Evolutionary conservation across 108 stramenopile species (phyloP).

Genomic region (Schizochytrium sp.): DNA sequence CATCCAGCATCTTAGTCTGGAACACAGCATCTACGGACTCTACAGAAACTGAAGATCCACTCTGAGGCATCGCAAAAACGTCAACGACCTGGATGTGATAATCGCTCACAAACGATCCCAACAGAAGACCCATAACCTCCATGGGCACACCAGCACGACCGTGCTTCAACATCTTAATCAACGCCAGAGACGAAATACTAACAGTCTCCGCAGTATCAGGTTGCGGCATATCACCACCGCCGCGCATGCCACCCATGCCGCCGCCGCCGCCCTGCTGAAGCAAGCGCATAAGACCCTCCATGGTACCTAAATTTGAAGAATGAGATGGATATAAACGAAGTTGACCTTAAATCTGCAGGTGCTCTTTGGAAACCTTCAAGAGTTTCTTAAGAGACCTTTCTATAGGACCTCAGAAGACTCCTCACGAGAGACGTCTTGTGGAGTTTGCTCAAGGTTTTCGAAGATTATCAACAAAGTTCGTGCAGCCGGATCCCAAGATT

Average conservation of each 20-base stretch:
- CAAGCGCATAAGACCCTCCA: constrained; percentile 55
- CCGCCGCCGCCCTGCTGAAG: constrained; percentile 60
- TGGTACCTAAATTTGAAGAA: neutral
- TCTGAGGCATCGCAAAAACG: constrained; percentile 99
- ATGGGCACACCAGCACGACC: constrained; percentile 99
- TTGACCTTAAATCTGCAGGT: too few species aligned
- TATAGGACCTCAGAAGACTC: too few species aligned
- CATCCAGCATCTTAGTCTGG: constrained; percentile 98
- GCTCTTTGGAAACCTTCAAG: too few species aligned
- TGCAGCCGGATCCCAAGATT: too few species aligned
- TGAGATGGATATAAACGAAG: too few species aligned
- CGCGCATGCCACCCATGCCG: constrained; percentile 37
- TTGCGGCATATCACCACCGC: constrained; percentile 61
- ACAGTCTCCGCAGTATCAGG: constrained; percentile 95
- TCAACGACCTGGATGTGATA: constrained; percentile 99
- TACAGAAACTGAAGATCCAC: constrained; percentile 95
- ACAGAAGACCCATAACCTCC: constrained; percentile 99
- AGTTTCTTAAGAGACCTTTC: too few species aligned
- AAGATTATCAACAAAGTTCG: too few species aligned
- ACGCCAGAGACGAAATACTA: constrained; percentile 94
- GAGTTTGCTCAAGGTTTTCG: too few species aligned
- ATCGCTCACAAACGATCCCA: constrained; percentile 99
- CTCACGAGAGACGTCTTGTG: too few species aligned
- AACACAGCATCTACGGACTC: constrained; percentile 99
- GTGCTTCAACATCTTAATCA: constrained; percentile 99